phyloP scores from a whole-genome alignment of 352 stramenopile genomes.

The Globisporangium spinosum region DNA sequence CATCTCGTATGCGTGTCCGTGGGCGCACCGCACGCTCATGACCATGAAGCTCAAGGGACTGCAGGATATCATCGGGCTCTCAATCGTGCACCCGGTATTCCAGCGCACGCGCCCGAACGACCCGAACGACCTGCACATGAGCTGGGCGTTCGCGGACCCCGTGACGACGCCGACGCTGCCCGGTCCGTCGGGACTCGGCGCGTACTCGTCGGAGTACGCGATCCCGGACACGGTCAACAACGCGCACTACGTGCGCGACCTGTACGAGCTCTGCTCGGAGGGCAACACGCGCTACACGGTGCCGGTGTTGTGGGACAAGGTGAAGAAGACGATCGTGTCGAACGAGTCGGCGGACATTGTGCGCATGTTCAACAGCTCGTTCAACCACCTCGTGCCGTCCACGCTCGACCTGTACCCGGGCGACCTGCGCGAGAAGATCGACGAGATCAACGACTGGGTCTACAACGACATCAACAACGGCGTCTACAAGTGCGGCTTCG shows the following conservation, averaged over 20 bases:
- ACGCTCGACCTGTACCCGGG: slow-evolving; percentile 78
- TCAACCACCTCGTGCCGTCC: slow-evolving; percentile 66
- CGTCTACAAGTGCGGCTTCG: slow-evolving; percentile 92
- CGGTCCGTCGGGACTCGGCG: slow-evolving; percentile 53
- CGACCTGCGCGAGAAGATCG: slow-evolving; percentile 76
- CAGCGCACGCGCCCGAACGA: slow-evolving; percentile 72
- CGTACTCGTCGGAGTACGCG: slow-evolving; percentile 67
- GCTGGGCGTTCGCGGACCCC: slow-evolving; percentile 79
- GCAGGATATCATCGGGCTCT: slow-evolving; percentile 92
- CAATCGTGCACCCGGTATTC: slow-evolving; percentile 88
- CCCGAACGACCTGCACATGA: slow-evolving; percentile 66
- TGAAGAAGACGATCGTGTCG: slow-evolving; percentile 89
- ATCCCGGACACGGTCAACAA: slow-evolving; percentile 68
- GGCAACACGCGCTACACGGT: slow-evolving; percentile 86
- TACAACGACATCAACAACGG: slow-evolving; percentile 92
- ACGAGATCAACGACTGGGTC: slow-evolving; percentile 90
- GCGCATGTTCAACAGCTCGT: slow-evolving; percentile 87
- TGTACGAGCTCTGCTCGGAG: slow-evolving; percentile 78
- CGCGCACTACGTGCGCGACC: slow-evolving; percentile 57
- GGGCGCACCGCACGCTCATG: slow-evolving; percentile 75
- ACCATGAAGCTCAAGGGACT: slow-evolving; percentile 93
- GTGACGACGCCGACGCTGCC: slow-evolving; percentile 55
- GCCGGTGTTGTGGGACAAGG: slow-evolving; percentile 90
- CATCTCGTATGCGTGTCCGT: slow-evolving; percentile 94
- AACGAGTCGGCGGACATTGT: slow-evolving; percentile 95